phyloP scores from a whole-genome alignment of 805 yeast genomes.

The Nakazawaea ishiwadae region DNA sequence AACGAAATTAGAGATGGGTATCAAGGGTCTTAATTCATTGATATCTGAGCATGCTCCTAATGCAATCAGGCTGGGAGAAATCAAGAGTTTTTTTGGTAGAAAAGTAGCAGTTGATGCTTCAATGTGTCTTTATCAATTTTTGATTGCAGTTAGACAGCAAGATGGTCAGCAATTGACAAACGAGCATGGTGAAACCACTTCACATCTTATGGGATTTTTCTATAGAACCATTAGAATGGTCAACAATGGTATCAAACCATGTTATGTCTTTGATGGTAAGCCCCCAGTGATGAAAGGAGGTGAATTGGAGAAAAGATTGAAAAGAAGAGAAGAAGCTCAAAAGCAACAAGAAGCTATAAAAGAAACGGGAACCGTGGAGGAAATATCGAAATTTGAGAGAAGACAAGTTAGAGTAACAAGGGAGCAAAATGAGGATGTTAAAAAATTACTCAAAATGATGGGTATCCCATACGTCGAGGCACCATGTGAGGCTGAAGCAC shows the following conservation, averaged over 20 bases:
- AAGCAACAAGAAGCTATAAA: constrained; percentile 68
- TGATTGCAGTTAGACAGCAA: constrained; percentile 93
- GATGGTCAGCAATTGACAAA: constrained; percentile 92
- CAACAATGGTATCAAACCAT: constrained; percentile 92
- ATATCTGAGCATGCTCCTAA: constrained; percentile 86
- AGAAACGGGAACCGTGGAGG: constrained; percentile 78
- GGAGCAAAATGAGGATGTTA: constrained; percentile 94
- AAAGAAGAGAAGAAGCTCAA: constrained; percentile 77
- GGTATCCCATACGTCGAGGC: constrained; percentile 94
- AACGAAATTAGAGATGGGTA: constrained; percentile 25
- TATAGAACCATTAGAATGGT: constrained; percentile 88
- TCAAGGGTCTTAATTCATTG: constrained; percentile 74
- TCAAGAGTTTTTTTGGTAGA: constrained; percentile 84
- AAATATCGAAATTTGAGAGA: constrained; percentile 70
- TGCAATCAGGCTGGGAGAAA: constrained; percentile 72
- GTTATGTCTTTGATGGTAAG: constrained; percentile 95
- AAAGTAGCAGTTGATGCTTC: constrained; percentile 98
- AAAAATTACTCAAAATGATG: constrained; percentile 74
- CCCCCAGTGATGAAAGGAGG: constrained; percentile 95
- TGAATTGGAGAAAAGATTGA: constrained; percentile 81
- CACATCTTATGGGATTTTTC: constrained; percentile 95
- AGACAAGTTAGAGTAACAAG: constrained; percentile 84
- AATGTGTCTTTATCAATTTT: constrained; percentile 93
- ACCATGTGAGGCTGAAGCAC: constrained; percentile 98
- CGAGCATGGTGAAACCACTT: constrained; percentile 86